A percentile compares a stretch with the other conserved stretches of the same genome.
Conservation (phyloP, 768 basidiomycete genomes). For the Auriscalpium orientale region DNA sequence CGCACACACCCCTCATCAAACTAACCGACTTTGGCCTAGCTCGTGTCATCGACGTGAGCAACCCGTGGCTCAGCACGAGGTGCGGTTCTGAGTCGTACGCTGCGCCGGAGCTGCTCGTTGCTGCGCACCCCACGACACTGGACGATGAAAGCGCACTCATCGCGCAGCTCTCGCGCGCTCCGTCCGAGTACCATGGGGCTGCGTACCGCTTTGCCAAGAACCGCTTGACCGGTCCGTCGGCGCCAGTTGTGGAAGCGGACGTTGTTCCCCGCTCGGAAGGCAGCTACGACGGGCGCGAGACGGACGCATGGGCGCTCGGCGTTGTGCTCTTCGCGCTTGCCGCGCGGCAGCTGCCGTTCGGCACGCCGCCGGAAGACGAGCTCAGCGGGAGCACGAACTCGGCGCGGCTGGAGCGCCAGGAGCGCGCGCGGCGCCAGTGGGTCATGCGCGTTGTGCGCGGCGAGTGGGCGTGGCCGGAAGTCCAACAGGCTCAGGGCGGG, state of each 20-base stretch:
- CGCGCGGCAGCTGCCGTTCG: constrained; percentile 70
- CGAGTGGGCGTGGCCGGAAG: constrained; percentile 66
- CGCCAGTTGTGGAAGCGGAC: no score
- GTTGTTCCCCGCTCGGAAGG: constrained; percentile 29
- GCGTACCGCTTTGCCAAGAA: constrained; percentile 26
- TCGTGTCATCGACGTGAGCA: constrained; percentile 63
- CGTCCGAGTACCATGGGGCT: background rate
- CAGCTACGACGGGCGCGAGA: constrained; percentile 75
- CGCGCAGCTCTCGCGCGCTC: background rate
- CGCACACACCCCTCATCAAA: constrained; percentile 50
- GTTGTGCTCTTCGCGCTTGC: constrained; percentile 80
- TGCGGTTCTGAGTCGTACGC: constrained; percentile 89
- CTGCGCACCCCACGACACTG: background rate
- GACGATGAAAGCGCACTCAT: background rate
- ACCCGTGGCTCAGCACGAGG: constrained; percentile 62
- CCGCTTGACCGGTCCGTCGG: constrained; percentile 32
- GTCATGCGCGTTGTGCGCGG: constrained; percentile 76
- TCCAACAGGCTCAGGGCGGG: constrained; percentile 15
- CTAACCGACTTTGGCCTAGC: constrained; percentile 89
- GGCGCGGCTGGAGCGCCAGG: constrained; percentile 24
- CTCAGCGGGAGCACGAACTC: constrained; percentile 15
- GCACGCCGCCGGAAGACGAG: constrained; percentile 13
- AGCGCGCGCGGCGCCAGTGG: constrained; percentile 40
- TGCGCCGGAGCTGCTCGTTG: constrained; percentile 65
- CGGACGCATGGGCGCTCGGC: constrained; percentile 86